Evolutionary conservation across 148 eudicot species (phyloP), one percentile per base, ranked within the genome.

Genomic region (Dianthus caryophyllus): DNA sequence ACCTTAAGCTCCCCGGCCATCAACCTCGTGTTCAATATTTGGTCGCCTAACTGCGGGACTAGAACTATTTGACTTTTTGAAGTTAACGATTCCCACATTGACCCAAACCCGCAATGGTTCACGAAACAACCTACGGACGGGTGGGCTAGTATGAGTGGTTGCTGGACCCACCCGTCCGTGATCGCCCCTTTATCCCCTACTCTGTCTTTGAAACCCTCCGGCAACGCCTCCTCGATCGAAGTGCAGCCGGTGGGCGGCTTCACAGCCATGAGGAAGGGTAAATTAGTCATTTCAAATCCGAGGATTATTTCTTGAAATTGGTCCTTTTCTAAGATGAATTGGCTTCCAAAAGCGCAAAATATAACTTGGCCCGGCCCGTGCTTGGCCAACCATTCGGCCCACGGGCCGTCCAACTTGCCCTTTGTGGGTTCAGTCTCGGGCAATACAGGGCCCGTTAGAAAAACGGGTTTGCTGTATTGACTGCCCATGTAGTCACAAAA

Each of bases 121-220:
- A 84, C 91, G 53, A 88, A 88, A 65, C 96, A 88, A 64, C 91
- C 96, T 1, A 88, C 84, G 2, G 91, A 84, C 26, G 75, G 76
- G 52, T 88, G 96, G n/a, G 47, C 63, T 48, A 86, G 51, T 15
- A 88, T 57, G 18, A 63, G 69, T n/a, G 80, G 65, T 38, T 88
- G 91, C 50, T 76, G 85, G 14, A 86, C 86, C 91, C 88, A 84
- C 15, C 78, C 87, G 1, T 79, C 88, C 5, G 71, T 69, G 1
- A 88, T 85, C 24, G 74, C 64, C 22, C 89, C 91, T 31, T 81
- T 70, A 0, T 66, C 83, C 41, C 71, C 56, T 1, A 83, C 76
- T 62, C 84, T 60, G 55, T 84, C 87, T 48, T 66, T 46, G 8
- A 89, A 89, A 52, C 89, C 96, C 38, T 86, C 82, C 0, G 96